A percentile compares a stretch with the other conserved stretches of the same genome.
These are phyloP conservation scores for Metarhizium robertsii DNA, from an alignment of 2,329 filamentous ascomycete species.

Conservation along the genomic window DNA sequence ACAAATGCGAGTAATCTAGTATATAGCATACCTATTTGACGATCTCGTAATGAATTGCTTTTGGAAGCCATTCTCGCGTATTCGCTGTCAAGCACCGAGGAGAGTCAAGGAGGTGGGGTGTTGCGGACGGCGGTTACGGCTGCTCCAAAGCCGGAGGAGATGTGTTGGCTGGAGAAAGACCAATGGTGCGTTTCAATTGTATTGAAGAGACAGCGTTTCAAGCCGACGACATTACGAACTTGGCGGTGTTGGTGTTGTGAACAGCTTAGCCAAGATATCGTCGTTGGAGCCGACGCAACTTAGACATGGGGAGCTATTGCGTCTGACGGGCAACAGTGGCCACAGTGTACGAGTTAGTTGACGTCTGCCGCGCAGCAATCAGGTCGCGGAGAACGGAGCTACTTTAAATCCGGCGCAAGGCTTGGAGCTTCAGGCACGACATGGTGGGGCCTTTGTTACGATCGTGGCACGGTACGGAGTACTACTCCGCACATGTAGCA, in stretches of 20 bases:
- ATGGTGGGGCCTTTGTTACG: not conserved
- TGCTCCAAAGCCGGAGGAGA: not conserved
- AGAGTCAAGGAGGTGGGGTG: not conserved
- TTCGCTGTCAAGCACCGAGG: not conserved
- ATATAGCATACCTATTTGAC: conserved; percentile 33
- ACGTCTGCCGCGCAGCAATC: not conserved
- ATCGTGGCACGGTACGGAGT: not conserved
- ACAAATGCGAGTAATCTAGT: not conserved
- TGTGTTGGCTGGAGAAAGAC: not conserved
- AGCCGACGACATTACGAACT: not conserved
- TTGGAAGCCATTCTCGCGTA: conserved; percentile 33
- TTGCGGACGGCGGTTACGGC: not conserved
- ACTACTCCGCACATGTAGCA: too few species aligned
- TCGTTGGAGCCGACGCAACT: not conserved
- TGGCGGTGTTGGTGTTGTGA: not conserved
- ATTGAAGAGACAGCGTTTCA: not conserved
- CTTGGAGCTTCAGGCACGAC: not conserved
- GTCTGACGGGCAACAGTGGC: conserved; percentile 4
- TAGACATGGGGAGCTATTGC: conserved; percentile 1
- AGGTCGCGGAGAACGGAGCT: conserved; percentile 11
- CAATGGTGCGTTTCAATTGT: not conserved
- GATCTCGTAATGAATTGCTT: conserved; percentile 38
- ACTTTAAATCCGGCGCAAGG: conserved; percentile 7
- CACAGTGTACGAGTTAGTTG: conserved; percentile 1
- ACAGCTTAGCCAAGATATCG: not conserved